phyloP scores from a whole-genome alignment of 345 rosid genomes.

The Kandelia obovata region DNA sequence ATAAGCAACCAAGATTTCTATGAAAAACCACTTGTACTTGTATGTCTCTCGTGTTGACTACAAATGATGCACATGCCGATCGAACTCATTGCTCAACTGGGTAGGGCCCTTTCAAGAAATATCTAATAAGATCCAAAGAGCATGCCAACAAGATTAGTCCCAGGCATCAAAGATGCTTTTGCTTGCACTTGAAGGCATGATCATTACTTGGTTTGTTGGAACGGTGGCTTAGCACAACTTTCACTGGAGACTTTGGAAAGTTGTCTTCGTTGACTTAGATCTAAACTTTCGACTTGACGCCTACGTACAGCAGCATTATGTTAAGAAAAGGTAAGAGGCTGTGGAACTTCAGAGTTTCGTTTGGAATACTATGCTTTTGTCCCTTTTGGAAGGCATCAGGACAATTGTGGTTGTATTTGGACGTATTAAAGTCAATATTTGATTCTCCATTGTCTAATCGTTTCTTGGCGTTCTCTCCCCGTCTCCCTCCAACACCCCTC shows the following conservation, averaged over 20 bases:
- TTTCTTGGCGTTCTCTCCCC: not conserved
- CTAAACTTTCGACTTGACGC: no score
- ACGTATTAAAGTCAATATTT: slow-evolving; percentile 12
- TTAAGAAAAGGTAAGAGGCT: no score
- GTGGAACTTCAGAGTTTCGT: not conserved
- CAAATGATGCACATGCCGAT: not conserved
- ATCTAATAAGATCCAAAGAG: not conserved
- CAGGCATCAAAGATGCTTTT: not conserved
- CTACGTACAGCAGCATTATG: no score
- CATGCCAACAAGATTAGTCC: not conserved
- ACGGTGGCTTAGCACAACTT: not conserved
- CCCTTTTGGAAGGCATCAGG: not conserved
- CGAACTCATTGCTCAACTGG: not conserved
- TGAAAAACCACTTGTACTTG: slow-evolving; percentile 4
- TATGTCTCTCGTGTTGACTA: slow-evolving; percentile 7
- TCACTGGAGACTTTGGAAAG: no score
- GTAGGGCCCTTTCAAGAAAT: not conserved
- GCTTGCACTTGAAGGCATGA: slow-evolving; percentile 3
- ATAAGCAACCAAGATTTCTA: slow-evolving; percentile 2
- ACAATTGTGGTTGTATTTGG: slow-evolving; percentile 3
- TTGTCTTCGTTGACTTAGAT: no score
- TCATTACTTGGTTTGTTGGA: not conserved
- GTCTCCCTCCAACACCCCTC: no score
- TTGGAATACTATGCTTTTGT: not conserved
- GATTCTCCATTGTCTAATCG: slow-evolving; percentile 20